Conservation (phyloP, 257 asterid species). For the Solanum ossicruentum region DNA sequence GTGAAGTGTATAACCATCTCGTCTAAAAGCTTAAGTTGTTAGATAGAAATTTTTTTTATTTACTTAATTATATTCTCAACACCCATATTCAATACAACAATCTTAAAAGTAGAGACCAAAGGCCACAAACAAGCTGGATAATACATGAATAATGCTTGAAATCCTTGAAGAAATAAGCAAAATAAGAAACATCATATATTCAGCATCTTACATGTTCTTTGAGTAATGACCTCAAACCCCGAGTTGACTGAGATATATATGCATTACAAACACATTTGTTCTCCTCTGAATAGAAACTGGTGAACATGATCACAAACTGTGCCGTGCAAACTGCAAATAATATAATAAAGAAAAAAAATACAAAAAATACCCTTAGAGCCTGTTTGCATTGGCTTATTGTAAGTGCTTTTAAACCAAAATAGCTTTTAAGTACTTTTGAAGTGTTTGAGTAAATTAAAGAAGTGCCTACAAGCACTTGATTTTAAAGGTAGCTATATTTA, state of each 20-base stretch:
- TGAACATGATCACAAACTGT: conserved; percentile 86
- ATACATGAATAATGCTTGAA: background rate
- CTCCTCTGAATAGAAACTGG: conserved; percentile 28
- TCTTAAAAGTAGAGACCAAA: background rate
- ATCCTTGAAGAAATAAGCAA: background rate
- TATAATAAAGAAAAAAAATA: background rate
- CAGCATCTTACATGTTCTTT: conserved; percentile 60
- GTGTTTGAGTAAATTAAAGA: too few species aligned
- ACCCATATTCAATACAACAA: background rate
- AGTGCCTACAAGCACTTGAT: too few species aligned
- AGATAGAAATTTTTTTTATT: background rate
- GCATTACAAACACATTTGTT: conserved; percentile 48
- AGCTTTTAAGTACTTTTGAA: too few species aligned
- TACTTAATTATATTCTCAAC: background rate
- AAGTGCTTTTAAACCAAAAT: too few species aligned
- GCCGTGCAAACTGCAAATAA: conserved; percentile 39
- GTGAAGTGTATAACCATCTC: background rate
- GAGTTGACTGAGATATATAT: conserved; percentile 83
- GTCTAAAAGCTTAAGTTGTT: background rate
- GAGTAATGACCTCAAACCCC: conserved; percentile 72
- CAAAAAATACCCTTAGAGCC: background rate
- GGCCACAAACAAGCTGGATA: background rate
- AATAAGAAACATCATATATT: conserved; percentile 10
- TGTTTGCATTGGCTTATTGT: too few species aligned
- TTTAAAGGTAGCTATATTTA: too few species aligned